Base-by-base conservation (phyloP, 2,329 filamentous ascomycete genomes). In the Coleophoma crateriformis region DNA sequence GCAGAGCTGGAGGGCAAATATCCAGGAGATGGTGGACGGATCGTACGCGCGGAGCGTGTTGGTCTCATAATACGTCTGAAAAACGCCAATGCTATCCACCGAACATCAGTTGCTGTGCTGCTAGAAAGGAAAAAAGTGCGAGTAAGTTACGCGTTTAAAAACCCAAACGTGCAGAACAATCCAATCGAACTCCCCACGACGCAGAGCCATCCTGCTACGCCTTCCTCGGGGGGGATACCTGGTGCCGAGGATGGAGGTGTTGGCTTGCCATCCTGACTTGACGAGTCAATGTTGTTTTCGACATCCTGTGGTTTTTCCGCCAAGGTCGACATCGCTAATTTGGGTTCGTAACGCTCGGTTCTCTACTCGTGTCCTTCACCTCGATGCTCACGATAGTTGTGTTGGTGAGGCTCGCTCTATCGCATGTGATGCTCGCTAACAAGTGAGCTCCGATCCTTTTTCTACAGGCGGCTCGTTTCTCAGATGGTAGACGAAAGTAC, bases 1-100 rank as follows among this genome's bases (percentile, higher is more conserved):
- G 54, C 75, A 78, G 17, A 74, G 65, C 50, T 81, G 72, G 1
- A 81, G 60, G 0, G 78, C 77, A 0, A 76, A 72, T 35, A 83
- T 82, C 80, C 79, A 84, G n/a, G 79, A 68, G 20, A 84, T 71
- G 0, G 73, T 74, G 32, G 74, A 78, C 2, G 76, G 55, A 0
- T 76, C 75, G 54, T 78, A 76, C 2, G 67, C 40, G 7, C 59
- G 61, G 3, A 83, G 64, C 17, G 74, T 70, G 4, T 71, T 65
- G 6, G 61, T 68, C 54, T 79, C 66, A 56, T 82, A 84, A 59
- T 81, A 79, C 19, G 72, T 70, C 56, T 82, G 78, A 53, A 82
- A 82, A n/a, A 75, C 67, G 7, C 78, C 78, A 61, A 63, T 59
- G 64, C 70, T 54, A 20, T 8, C 11, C 32, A 13, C 14, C 14